phyloP scores from a whole-genome alignment of 495 filamentous ascomycete species.

The Penicillium egyptiacum region DNA sequence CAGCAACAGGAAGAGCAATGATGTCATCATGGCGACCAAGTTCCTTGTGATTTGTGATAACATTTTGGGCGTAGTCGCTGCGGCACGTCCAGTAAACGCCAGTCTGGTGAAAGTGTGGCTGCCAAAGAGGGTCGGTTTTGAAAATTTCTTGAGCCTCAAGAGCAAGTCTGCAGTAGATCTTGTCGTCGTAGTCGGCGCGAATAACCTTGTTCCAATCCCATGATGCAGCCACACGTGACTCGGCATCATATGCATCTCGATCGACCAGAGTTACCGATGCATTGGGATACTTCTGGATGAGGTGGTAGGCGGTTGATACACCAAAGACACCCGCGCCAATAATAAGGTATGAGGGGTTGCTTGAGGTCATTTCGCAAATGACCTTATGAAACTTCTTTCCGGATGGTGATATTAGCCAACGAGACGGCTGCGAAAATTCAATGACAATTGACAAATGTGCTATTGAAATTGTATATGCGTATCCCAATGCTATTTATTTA shows the following conservation, averaged over 20 bases:
- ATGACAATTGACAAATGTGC: not conserved
- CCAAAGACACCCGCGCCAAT: constrained; percentile 68
- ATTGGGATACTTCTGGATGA: constrained; percentile 50
- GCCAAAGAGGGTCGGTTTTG: constrained; percentile 52
- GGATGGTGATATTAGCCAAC: no score
- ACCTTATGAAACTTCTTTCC: no score
- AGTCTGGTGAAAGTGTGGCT: constrained; percentile 56
- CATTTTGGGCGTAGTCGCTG: constrained; percentile 45
- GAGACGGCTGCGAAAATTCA: not conserved
- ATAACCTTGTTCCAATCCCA: constrained; percentile 70
- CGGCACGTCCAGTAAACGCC: constrained; percentile 52
- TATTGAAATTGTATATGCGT: not conserved
- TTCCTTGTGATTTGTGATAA: constrained; percentile 51
- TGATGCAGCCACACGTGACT: constrained; percentile 54
- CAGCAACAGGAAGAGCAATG: constrained; percentile 39
- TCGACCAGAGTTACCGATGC: constrained; percentile 59
- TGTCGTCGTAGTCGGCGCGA: constrained; percentile 62
- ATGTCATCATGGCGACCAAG: constrained; percentile 44
- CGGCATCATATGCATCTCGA: constrained; percentile 46
- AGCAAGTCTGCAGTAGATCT: constrained; percentile 56
- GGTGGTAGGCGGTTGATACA: constrained; percentile 61
- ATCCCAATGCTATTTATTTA: not conserved
- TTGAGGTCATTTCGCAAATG: constrained; percentile 20
- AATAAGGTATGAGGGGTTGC: constrained; percentile 52
- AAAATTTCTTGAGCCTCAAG: constrained; percentile 57